These are phyloP conservation scores for Phylloporus sp. DNA, from an alignment of 768 basidiomycete genomes.

Conservation along the genomic window DNA sequence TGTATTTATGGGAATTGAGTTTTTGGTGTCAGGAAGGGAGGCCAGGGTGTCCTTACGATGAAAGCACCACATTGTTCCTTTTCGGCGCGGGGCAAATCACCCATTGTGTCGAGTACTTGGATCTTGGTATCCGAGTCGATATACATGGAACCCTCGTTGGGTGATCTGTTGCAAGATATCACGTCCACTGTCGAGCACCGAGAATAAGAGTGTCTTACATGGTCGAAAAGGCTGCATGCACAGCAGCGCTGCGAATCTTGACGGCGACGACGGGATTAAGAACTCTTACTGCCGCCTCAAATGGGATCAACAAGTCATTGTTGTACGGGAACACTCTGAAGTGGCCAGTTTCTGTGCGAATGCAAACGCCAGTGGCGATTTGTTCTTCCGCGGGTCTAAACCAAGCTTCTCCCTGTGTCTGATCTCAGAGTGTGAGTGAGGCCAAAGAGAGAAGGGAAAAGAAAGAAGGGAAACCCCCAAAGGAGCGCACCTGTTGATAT, in stretches of 20 bases:
- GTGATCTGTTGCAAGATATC: constrained; percentile 36
- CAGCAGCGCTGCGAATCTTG: constrained; percentile 74
- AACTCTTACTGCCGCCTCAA: constrained; percentile 67
- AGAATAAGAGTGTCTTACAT: constrained; percentile 43
- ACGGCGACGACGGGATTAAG: constrained; percentile 84
- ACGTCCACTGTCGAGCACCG: neutral
- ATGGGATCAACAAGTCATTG: constrained; percentile 68
- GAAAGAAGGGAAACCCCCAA: neutral
- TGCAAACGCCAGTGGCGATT: constrained; percentile 71
- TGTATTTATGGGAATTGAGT: constrained; percentile 23
- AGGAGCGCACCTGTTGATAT: constrained; percentile 59
- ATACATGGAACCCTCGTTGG: constrained; percentile 55
- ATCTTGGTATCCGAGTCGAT: constrained; percentile 80
- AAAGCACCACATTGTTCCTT: constrained; percentile 92
- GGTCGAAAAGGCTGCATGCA: constrained; percentile 70
- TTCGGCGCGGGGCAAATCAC: constrained; percentile 68
- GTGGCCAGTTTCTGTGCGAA: constrained; percentile 60
- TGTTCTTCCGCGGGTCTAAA: constrained; percentile 81
- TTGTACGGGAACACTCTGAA: constrained; percentile 85
- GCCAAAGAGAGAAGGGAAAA: neutral
- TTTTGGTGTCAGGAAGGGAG: neutral
- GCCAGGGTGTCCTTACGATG: constrained; percentile 47
- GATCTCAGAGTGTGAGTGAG: constrained; percentile 17
- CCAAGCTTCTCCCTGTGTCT: constrained; percentile 83
- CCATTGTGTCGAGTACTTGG: constrained; percentile 73